These are phyloP conservation scores for Fusarium compactum DNA, from an alignment of 2,329 filamentous ascomycete genomes.

Conservation along the genomic window DNA sequence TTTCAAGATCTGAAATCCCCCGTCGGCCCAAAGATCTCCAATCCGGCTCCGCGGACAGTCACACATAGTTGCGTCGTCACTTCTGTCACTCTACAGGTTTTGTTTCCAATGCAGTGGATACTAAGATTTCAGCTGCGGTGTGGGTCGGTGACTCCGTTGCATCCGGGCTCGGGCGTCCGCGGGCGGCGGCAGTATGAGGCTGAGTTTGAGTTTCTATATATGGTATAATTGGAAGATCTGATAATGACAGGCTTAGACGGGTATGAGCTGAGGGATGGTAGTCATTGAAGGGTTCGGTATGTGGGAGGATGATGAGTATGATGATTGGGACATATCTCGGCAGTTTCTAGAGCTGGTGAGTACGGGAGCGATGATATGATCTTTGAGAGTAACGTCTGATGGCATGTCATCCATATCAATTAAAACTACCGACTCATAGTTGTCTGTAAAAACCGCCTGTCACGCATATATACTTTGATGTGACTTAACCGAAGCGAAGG, in stretches of 20 bases:
- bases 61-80: constrained; percentile 14
- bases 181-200: constrained; percentile 1
- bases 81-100: not conserved
- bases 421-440: not conserved
- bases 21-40: not conserved
- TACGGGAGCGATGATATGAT: not conserved
- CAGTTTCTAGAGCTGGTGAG: not conserved
- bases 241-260: not conserved
- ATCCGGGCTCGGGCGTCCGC: constrained; percentile 16
- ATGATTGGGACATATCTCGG: not conserved
- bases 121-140: not conserved
- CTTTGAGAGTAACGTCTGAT: not conserved
- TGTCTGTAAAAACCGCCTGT: no score
- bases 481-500: not conserved
- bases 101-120: constrained; percentile 14
- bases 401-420: not conserved
- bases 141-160: constrained; percentile 6
- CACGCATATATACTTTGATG: not conserved
- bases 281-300: not conserved
- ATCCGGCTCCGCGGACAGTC: constrained; percentile 5
- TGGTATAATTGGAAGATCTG: not conserved
- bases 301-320: not conserved
- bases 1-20: constrained; percentile 6
- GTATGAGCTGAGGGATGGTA: not conserved
- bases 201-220: constrained; percentile 4